Evolutionary conservation across 352 stramenopile species (phyloP).

Genomic region (Globisporangium radiosum): DNA sequence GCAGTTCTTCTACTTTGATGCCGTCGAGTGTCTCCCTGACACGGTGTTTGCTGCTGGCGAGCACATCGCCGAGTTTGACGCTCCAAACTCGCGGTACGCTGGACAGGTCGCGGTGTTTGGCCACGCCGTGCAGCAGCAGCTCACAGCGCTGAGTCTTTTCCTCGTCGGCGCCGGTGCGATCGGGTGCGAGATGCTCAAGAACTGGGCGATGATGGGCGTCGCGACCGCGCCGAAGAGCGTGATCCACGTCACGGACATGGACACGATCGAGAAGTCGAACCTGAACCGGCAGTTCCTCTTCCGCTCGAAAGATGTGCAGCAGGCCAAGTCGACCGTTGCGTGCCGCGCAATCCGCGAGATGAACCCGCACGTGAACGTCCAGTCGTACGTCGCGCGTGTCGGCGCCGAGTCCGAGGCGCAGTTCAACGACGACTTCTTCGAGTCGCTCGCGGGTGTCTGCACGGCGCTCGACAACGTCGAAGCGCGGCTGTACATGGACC

Average conservation of each 20-base stretch:
- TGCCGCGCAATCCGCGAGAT: conserved; percentile 90
- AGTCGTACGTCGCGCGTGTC: conserved; percentile 79
- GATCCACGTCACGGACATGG: conserved; percentile 98
- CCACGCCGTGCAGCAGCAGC: conserved; percentile 62
- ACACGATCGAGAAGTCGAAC: conserved; percentile 99
- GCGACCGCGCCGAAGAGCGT: conserved; percentile 74
- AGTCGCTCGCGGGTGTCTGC: conserved; percentile 92
- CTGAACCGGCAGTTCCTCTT: conserved; percentile 99
- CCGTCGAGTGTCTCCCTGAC: conserved; percentile 94
- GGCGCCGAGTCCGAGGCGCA: conserved; percentile 93
- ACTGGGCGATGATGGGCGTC: conserved; percentile 99
- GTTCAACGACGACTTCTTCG: conserved; percentile 99
- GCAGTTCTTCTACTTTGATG: conserved; percentile 99
- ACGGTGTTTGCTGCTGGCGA: conserved; percentile 34
- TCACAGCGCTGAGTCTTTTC: conserved; percentile 92
- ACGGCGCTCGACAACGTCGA: conserved; percentile 99
- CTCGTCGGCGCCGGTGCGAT: conserved; percentile 98
- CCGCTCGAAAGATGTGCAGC: conserved; percentile 94
- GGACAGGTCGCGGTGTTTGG: conserved; percentile 91
- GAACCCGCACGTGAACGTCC: conserved; percentile 94
- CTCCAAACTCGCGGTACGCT: conserved; percentile 87
- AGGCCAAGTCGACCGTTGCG: conserved; percentile 94
- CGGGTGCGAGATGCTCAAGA: conserved; percentile 99
- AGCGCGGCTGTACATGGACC: conserved; percentile 97
- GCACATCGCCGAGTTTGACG: conserved; percentile 46